Percentiles rank a stretch among this genome's conserved stretches.
These are phyloP conservation scores for Exophiala bonariae DNA, from an alignment of 2,329 filamentous ascomycete genomes.

Conservation along the genomic window DNA sequence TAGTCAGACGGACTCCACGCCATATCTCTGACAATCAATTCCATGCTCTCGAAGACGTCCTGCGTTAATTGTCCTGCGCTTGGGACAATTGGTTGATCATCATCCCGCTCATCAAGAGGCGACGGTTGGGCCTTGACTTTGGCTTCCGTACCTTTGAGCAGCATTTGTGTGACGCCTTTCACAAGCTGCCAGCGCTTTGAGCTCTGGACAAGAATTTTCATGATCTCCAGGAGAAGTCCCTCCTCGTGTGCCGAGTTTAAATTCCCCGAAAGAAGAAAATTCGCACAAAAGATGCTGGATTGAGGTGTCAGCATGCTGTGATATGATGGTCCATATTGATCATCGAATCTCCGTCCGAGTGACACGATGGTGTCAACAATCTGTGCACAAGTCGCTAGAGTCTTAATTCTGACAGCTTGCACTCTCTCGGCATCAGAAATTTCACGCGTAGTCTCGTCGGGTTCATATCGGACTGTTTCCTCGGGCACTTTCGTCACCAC, in stretches of 20 bases:
- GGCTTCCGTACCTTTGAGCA: slow-evolving; percentile 12
- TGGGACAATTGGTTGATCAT: neutral
- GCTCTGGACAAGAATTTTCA: slow-evolving; percentile 8
- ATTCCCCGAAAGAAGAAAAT: slow-evolving; percentile 10
- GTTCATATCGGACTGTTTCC: neutral
- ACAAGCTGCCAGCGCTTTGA: slow-evolving; percentile 10
- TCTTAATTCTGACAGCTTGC: neutral
- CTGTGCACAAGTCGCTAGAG: neutral
- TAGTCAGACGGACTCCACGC: slow-evolving; percentile 12
- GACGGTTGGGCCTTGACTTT: slow-evolving; percentile 3
- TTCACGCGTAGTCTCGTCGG: neutral
- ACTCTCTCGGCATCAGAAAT: slow-evolving; percentile 5
- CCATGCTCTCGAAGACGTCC: slow-evolving; percentile 5
- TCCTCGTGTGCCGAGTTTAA: slow-evolving; percentile 7
- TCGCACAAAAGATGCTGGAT: slow-evolving; percentile 10
- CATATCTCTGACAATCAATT: slow-evolving; percentile 14
- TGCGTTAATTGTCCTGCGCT: neutral
- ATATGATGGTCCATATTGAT: slow-evolving; percentile 4
- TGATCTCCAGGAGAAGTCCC: slow-evolving; percentile 12
- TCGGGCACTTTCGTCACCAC: neutral
- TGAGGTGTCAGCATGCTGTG: slow-evolving; percentile 10
- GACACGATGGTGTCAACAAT: too few relatives aligned
- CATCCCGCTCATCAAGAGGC: neutral
- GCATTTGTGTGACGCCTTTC: slow-evolving; percentile 16
- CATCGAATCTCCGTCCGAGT: neutral